phyloP scores from a whole-genome alignment of 2,329 filamentous ascomycete species.

The Calonectria hawksworthii region DNA sequence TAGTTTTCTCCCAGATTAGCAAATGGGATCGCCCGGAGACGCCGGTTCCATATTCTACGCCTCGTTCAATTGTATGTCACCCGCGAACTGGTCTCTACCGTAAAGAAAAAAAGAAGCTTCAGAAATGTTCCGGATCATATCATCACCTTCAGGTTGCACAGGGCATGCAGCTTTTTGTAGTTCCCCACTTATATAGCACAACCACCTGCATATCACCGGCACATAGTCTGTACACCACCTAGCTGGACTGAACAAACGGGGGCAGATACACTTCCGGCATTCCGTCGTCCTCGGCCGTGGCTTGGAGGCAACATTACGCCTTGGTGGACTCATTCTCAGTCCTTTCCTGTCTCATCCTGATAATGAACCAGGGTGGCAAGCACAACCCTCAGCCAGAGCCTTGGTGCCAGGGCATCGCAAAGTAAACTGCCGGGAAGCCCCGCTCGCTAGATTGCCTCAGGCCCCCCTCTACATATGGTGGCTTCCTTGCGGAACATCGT shows the following conservation, averaged over 20 bases:
- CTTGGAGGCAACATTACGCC: neutral
- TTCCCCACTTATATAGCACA: neutral
- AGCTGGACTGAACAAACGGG: neutral
- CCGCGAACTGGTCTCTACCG: neutral
- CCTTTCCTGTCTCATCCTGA: constrained; percentile 10
- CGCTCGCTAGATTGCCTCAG: constrained; percentile 6
- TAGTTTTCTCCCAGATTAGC: neutral
- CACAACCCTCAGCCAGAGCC: neutral
- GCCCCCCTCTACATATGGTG: neutral
- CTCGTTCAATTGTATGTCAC: constrained; percentile 1
- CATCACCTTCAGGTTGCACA: neutral
- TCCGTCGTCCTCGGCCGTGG: neutral
- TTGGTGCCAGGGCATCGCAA: neutral
- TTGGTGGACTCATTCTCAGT: neutral
- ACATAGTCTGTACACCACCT: neutral
- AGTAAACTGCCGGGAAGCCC: constrained; percentile 11
- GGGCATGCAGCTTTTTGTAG: neutral
- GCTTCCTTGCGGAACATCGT: neutral
- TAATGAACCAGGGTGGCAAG: constrained; percentile 1
- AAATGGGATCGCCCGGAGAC: constrained; percentile 11
- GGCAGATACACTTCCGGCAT: neutral
- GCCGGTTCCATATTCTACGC: neutral
- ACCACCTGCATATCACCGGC: neutral
- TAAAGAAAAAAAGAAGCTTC: neutral
- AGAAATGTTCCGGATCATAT: neutral